These are phyloP conservation scores for Beauveria australis DNA, from an alignment of 2,329 filamentous ascomycete species.

Conservation along the genomic window DNA sequence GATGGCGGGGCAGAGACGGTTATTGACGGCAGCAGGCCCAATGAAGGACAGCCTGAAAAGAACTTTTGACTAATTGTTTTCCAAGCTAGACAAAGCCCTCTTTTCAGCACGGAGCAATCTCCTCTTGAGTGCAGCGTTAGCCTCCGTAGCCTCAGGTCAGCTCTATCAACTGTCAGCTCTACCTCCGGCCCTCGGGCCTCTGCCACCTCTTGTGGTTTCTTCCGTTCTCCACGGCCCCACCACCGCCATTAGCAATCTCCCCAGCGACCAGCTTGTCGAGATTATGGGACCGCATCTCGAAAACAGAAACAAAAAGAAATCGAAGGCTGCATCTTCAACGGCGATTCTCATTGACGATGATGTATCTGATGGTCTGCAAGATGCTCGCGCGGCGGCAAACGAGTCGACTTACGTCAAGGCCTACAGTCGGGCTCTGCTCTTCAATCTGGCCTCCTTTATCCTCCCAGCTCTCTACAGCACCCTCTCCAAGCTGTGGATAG, in stretches of 20 bases:
- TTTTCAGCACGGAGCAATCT: not conserved
- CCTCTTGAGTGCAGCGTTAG: not conserved
- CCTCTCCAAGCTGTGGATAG: slow-evolving; percentile 63
- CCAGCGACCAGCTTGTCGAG: not conserved
- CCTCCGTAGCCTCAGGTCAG: not conserved
- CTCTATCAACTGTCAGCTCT: too few species aligned
- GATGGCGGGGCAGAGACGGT: slow-evolving; percentile 10
- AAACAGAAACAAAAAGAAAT: not conserved
- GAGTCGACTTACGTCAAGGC: slow-evolving; percentile 13
- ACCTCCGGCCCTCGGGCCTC: not conserved
- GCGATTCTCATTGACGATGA: not conserved
- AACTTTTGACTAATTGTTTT: not conserved
- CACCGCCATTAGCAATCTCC: not conserved
- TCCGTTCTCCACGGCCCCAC: slow-evolving; percentile 6
- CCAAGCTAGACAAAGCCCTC: not conserved
- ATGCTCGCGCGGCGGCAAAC: too few species aligned
- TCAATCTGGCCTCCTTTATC: slow-evolving; percentile 55
- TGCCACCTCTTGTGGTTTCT: not conserved
- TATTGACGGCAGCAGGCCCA: slow-evolving; percentile 6
- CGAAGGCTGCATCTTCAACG: not conserved
- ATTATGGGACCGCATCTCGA: not conserved
- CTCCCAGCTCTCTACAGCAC: slow-evolving; percentile 61
- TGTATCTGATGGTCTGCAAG: not conserved
- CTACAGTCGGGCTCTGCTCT: slow-evolving; percentile 43
- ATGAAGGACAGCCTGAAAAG: slow-evolving; percentile 9